A percentile compares a stretch with the other conserved stretches of the same genome.
Conservation (phyloP, 2,329 filamentous ascomycete species). For the Paecilomyces formosus region DNA sequence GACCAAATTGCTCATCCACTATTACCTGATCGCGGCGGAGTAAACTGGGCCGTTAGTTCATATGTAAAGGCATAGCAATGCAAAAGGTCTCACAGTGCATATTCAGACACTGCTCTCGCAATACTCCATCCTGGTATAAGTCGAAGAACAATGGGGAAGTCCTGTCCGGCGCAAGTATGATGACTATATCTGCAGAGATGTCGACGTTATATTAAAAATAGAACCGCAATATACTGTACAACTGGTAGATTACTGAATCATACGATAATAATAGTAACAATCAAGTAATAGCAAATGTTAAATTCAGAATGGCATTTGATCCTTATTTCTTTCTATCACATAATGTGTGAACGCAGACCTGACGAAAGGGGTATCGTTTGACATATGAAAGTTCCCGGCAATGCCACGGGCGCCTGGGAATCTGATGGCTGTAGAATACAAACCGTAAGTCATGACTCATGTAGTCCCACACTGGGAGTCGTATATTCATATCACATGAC, state of each 20-base stretch:
- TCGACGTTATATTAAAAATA: not conserved
- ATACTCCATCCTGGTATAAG: not conserved
- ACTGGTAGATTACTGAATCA: not conserved
- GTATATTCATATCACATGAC: conserved; percentile 47
- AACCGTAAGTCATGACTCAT: not conserved
- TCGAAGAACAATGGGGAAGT: not conserved
- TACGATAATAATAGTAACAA: too few species aligned
- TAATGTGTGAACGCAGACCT: not conserved
- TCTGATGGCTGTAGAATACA: not conserved
- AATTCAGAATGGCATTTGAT: too few species aligned
- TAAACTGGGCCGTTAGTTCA: not conserved
- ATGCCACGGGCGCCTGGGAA: not conserved
- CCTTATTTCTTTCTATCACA: not conserved
- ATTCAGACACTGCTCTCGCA: not conserved
- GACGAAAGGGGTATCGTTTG: not conserved
- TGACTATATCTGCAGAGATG: not conserved
- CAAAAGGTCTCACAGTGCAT: not conserved
- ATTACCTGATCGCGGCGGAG: not conserved
- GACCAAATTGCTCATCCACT: too few species aligned
- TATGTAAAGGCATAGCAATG: not conserved
- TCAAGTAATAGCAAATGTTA: too few species aligned
- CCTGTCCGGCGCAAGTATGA: not conserved
- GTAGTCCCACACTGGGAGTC: not conserved
- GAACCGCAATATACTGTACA: not conserved
- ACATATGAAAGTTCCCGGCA: not conserved